Evolutionary conservation across 1,139 yeast species (phyloP).

Genomic region (Taphrina populina): DNA sequence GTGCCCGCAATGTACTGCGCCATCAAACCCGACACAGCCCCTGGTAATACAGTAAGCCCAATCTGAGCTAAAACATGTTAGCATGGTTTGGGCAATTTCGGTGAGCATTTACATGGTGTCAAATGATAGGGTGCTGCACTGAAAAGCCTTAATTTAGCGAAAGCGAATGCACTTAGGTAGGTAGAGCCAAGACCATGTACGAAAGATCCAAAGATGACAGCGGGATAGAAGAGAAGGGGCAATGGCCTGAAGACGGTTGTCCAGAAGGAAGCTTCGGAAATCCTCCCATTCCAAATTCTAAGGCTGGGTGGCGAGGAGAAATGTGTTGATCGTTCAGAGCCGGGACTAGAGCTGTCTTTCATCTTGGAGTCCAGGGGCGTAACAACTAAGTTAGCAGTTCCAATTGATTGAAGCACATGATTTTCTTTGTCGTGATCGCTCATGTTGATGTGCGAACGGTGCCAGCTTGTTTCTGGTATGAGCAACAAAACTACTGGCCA

Average conservation of each 20-base stretch:
- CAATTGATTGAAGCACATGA: no score
- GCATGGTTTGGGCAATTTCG: neutral
- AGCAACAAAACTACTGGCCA: neutral
- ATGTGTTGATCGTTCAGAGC: neutral
- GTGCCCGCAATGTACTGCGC: constrained; percentile 59
- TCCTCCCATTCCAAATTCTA: constrained; percentile 43
- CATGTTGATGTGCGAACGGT: neutral
- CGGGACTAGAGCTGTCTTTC: neutral
- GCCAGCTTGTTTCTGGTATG: neutral
- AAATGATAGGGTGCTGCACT: constrained; percentile 52
- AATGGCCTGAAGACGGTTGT: constrained; percentile 60
- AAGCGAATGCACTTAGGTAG: constrained; percentile 63
- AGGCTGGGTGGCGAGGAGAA: neutral
- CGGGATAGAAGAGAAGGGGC: constrained; percentile 54
- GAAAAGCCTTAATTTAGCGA: constrained; percentile 57
- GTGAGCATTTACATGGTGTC: constrained; percentile 43
- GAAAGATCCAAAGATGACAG: constrained; percentile 56
- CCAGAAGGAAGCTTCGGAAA: constrained; percentile 56
- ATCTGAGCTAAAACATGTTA: constrained; percentile 45
- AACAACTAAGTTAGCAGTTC: no score
- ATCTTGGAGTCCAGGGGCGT: neutral
- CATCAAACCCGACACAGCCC: constrained; percentile 60
- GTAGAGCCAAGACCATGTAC: constrained; percentile 60
- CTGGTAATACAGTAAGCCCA: constrained; percentile 59
- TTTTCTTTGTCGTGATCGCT: no score